These are phyloP conservation scores for Pisolithus sp. DNA, from an alignment of 768 basidiomycete species.

Conservation along the genomic window DNA sequence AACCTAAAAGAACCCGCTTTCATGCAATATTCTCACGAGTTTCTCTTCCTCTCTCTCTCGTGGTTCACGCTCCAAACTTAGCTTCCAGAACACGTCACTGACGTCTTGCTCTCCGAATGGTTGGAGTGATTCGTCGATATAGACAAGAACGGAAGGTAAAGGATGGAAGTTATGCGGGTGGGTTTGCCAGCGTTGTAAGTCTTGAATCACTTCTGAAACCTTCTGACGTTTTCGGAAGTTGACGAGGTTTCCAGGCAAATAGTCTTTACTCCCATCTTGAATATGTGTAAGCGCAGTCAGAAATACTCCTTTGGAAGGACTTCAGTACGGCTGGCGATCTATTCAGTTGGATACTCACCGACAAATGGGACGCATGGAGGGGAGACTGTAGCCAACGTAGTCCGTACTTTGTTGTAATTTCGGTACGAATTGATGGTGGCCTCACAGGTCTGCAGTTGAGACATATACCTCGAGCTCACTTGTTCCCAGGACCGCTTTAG, in stretches of 20 bases:
- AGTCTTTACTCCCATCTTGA: conserved; percentile 54
- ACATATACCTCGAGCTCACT: conserved; percentile 42
- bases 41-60: conserved; percentile 49
- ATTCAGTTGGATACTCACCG: conserved; percentile 33
- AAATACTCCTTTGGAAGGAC: conserved; percentile 41
- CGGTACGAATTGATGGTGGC: conserved; percentile 57
- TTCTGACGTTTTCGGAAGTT: conserved; percentile 55
- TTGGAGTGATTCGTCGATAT: conserved; percentile 36
- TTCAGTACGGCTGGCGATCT: not conserved
- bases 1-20: conserved; percentile 33
- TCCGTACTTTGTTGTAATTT: conserved; percentile 61
- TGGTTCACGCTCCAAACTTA: conserved; percentile 47
- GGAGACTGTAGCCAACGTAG: conserved; percentile 44
- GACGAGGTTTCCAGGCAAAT: conserved; percentile 40
- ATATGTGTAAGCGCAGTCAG: conserved; percentile 55
- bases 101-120: conserved; percentile 29
- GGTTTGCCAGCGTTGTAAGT: conserved; percentile 52
- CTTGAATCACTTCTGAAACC: conserved; percentile 48
- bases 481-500: conserved; percentile 62
- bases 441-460: conserved; percentile 47
- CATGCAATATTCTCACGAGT: conserved; percentile 35
- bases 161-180: conserved; percentile 49
- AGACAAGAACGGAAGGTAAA: conserved; percentile 38
- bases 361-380: conserved; percentile 70
- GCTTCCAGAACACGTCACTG: conserved; percentile 35